These are phyloP conservation scores for Ustilago hordei DNA, from an alignment of 1,284 basidiomycete species.

Conservation along the genomic window DNA sequence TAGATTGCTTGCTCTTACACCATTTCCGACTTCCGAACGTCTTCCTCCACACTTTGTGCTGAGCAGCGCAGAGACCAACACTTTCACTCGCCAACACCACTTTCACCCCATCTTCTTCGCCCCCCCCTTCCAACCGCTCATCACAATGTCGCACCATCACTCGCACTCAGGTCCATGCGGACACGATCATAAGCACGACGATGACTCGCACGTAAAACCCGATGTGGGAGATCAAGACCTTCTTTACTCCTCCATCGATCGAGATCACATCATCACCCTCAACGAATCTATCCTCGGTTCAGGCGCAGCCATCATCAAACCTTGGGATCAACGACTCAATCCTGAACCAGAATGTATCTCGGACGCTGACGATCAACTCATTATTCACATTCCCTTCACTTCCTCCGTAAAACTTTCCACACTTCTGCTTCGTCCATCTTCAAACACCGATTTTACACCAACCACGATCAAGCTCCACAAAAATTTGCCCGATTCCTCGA, in stretches of 20 bases:
- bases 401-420: conserved; percentile 58
- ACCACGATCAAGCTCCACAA: conserved; percentile 54
- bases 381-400: conserved; percentile 63
- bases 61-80: conserved; percentile 1
- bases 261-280: conserved; percentile 51
- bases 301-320: conserved; percentile 52
- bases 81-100: neutral
- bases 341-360: conserved; percentile 37
- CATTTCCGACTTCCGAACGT: neutral
- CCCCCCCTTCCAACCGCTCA: neutral
- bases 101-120: neutral
- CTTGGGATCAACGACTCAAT: conserved; percentile 52
- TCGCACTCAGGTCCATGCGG: conserved; percentile 50
- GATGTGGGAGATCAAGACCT: conserved; percentile 63
- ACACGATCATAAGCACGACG: conserved; percentile 55
- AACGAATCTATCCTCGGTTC: conserved; percentile 54
- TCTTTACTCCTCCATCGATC: conserved; percentile 56
- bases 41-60: conserved; percentile 3
- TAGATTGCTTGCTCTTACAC: neutral
- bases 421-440: conserved; percentile 34
- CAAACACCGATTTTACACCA: conserved; percentile 48
- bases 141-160: conserved; percentile 54
- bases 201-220: conserved; percentile 62
- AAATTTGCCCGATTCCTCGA: conserved; percentile 39
- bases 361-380: conserved; percentile 61